A percentile compares a stretch with the other conserved stretches of the same genome.
These are phyloP conservation scores for Oehlia diaphana DNA, from an alignment of 192 early-diverging fungal species.

Conservation along the genomic window DNA sequence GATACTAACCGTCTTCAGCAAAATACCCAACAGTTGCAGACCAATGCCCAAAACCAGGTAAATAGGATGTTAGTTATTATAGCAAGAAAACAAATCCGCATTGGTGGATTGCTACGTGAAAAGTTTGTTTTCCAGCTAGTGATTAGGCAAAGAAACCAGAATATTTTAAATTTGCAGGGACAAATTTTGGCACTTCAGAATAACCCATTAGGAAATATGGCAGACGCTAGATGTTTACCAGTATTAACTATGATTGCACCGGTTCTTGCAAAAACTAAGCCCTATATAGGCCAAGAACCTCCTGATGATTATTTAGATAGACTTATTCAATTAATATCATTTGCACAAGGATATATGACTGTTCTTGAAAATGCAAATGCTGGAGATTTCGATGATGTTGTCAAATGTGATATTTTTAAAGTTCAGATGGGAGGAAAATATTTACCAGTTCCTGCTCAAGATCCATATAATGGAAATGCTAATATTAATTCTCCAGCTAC, in stretches of 20 bases:
- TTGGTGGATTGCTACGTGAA: not conserved
- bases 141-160: not conserved
- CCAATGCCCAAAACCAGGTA: too few relatives aligned
- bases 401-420: conserved; percentile 22
- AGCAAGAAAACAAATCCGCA: not conserved
- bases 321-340: not conserved
- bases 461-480: not conserved
- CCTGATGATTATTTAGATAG: conserved; percentile 25
- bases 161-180: not conserved
- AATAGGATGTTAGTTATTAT: not conserved
- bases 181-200: conserved; percentile 4
- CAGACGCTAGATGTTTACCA: not conserved
- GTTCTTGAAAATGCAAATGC: conserved; percentile 10
- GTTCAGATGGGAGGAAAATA: conserved; percentile 24
- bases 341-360: conserved; percentile 7
- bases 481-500: conserved; percentile 9
- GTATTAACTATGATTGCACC: conserved; percentile 9
- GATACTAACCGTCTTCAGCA: too few relatives aligned
- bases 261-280: not conserved
- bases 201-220: conserved; percentile 21
- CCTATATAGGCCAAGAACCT: conserved; percentile 22
- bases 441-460: conserved; percentile 10
- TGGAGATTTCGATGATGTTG: conserved; percentile 9
- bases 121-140: not conserved
- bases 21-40: too few relatives aligned